Percentiles rank a stretch among this genome's conserved stretches.
Conservation (phyloP, 148 eudicot genomes). For the Euryodendron excelsum region DNA sequence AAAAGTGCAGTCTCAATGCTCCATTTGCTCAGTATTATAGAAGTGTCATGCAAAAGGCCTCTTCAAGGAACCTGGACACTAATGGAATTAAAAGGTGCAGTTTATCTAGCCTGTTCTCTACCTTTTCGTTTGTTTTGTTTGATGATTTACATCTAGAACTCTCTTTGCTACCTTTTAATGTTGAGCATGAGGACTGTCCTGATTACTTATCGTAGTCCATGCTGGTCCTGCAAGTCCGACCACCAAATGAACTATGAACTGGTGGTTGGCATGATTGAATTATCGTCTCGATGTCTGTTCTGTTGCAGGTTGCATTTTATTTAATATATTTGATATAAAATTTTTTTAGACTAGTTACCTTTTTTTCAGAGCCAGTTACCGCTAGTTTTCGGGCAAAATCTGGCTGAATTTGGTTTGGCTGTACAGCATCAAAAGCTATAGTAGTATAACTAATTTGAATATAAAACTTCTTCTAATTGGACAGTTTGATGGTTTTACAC, state of each 20-base stretch:
- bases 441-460: not conserved
- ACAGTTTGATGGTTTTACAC: not conserved
- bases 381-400: not conserved
- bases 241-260: not conserved
- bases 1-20: conserved; percentile 45
- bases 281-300: not conserved
- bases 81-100: conserved; percentile 41
- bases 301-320: not conserved
- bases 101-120: conserved; percentile 6
- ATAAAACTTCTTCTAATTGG: not conserved
- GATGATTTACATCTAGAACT: too few species aligned
- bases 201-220: not conserved
- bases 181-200: not conserved
- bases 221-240: not conserved
- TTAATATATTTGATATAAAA: not conserved
- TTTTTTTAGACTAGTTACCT: not conserved
- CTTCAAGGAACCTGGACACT: conserved; percentile 37
- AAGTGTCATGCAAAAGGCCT: conserved; percentile 68
- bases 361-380: not conserved
- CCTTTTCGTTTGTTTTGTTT: not conserved
- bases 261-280: not conserved
- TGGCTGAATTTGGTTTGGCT: not conserved
- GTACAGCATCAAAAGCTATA: not conserved
- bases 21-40: conserved; percentile 80
- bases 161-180: not conserved